These are phyloP conservation scores for Chaetomium cochliodes DNA, from an alignment of 495 filamentous ascomycete species.

Conservation along the genomic window DNA sequence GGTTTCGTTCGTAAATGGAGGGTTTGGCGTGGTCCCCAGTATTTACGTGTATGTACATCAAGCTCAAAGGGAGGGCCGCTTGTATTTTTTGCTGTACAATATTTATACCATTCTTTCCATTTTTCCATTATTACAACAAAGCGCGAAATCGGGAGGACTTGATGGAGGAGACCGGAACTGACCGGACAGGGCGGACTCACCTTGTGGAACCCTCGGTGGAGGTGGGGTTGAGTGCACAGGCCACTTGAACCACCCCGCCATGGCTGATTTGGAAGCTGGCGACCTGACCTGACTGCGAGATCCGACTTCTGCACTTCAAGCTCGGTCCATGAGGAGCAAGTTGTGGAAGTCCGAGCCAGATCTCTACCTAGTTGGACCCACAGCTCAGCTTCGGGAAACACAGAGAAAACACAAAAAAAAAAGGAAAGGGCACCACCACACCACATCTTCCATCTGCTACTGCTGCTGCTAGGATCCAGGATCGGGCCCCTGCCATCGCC, in stretches of 20 bases:
- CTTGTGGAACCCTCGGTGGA: slow-evolving; percentile 7
- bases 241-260: slow-evolving; percentile 12
- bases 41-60: too few relatives aligned
- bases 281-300: background rate
- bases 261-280: background rate
- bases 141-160: background rate
- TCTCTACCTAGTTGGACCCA: too few relatives aligned
- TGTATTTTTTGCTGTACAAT: background rate
- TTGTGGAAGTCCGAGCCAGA: too few relatives aligned
- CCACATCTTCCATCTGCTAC: background rate
- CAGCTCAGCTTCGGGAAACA: too few relatives aligned
- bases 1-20: too few relatives aligned
- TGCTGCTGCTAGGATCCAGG: background rate
- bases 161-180: background rate
- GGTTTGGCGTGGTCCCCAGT: too few relatives aligned
- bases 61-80: background rate
- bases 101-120: background rate
- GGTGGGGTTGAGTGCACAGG: slow-evolving; percentile 13
- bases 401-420: too few relatives aligned
- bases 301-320: too few relatives aligned
- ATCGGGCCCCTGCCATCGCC: background rate
- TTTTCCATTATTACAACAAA: background rate
- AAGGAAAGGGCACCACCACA: too few relatives aligned
- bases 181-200: background rate
- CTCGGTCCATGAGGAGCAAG: too few relatives aligned